Evolutionary conservation across 495 filamentous ascomycete genomes (phyloP), one percentile per base, ranked within the genome.

Genomic region (Penicillium chermesinum): DNA sequence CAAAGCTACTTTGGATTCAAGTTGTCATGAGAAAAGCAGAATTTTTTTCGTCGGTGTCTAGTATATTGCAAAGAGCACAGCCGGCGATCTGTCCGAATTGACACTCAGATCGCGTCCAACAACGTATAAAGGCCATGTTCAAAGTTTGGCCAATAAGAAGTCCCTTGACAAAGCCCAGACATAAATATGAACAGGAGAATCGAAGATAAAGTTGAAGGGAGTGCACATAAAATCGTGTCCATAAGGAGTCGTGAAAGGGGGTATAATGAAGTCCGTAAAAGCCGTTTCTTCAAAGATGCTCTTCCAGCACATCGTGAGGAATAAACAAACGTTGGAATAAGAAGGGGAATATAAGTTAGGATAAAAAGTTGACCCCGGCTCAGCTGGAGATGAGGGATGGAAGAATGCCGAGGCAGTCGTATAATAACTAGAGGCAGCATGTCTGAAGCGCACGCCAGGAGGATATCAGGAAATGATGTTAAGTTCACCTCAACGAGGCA

Each of bases 211-310:
- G 48, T 50, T 41, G 35, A 47, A 36, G 51, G 47, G 41, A 45
- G 35, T 48, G 54, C 49, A 47, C 53, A 50, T 70, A 52, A 63
- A 63, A 59, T 69, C 67, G 41, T 71, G 58, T 52, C 52, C 60
- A 44, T n/a, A 60, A 52, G 51, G 52, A 45, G 32, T 53, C 49
- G 48, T 54, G 48, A 51, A 60, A 50, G 40, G 61, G 64, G 65
- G 64, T 69, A 67, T 71, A n/a, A 67, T 57, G 52, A 65, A 61
- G 45, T 40, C 44, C 56, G 45, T 63, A 53, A 63, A 53, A 30
- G 44, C 57, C 57, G 51, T 58, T 53, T 61, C 57, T 52, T 59
- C 46, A 20, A 56, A 48, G 35, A 21, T 43, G 46, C 44, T 46
- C 60, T 61, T 55, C 46, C 53, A 60, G 52, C 54, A 21, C 58